phyloP scores from a whole-genome alignment of 176 grass and related monocot species.

The Triticum urartu region DNA sequence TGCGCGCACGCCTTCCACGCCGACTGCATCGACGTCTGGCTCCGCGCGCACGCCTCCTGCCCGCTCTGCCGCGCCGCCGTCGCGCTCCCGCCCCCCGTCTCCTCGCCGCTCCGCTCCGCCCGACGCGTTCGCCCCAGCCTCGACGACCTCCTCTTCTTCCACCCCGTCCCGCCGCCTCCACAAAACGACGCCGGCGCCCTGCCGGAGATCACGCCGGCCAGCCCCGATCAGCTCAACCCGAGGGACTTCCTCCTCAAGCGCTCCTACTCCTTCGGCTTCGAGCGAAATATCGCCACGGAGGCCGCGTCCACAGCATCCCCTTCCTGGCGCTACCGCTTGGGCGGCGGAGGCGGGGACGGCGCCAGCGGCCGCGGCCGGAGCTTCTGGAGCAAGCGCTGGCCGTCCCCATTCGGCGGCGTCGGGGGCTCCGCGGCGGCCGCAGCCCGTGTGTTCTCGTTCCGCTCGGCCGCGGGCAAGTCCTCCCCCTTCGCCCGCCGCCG shows the following conservation, averaged over 20 bases:
- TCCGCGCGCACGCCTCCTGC: slow-evolving; percentile 80
- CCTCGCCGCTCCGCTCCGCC: slow-evolving; percentile 41
- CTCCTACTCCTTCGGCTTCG: slow-evolving; percentile 90
- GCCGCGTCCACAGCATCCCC: slow-evolving; percentile 65
- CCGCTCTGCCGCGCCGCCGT: slow-evolving; percentile 81
- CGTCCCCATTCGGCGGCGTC: slow-evolving; percentile 66
- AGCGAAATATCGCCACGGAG: slow-evolving; percentile 52
- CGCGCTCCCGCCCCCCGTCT: slow-evolving; percentile 33
- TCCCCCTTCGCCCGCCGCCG: slow-evolving; percentile 69
- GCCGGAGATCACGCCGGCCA: slow-evolving; percentile 50
- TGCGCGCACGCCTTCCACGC: slow-evolving; percentile 94
- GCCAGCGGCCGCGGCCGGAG: slow-evolving; percentile 13
- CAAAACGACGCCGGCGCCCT: not conserved
- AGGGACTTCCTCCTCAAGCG: slow-evolving; percentile 75
- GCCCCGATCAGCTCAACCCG: slow-evolving; percentile 35
- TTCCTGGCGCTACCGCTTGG: slow-evolving; percentile 56
- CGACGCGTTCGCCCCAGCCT: slow-evolving; percentile 65
- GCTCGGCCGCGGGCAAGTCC: slow-evolving; percentile 50
- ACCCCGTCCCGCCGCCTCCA: slow-evolving; percentile 10
- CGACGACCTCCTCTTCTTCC: slow-evolving; percentile 77
- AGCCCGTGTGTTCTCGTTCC: slow-evolving; percentile 76
- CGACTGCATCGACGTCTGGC: slow-evolving; percentile 95
- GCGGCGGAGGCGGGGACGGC: slow-evolving; percentile 17
- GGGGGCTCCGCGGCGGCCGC: slow-evolving; percentile 45
- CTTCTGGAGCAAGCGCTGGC: slow-evolving; percentile 98